Evolutionary conservation across 495 filamentous ascomycete genomes (phyloP), one percentile per base, ranked within the genome.

Genomic region (Pyrenopolyporus hunteri): DNA sequence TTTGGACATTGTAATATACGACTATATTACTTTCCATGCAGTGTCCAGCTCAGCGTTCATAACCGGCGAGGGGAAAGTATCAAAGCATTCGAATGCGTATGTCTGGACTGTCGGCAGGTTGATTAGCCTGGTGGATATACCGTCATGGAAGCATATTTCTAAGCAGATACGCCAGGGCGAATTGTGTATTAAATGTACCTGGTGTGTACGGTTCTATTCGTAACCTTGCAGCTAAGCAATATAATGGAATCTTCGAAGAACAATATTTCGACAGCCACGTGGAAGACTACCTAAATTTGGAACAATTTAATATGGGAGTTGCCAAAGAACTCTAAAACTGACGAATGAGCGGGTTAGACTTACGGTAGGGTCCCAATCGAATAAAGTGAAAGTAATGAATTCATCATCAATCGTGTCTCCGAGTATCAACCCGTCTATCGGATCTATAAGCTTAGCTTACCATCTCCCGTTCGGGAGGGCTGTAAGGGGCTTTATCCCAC

Each of bases 201-300:
- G n/a, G n/a, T n/a, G n/a, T n/a, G n/a, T n/a, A n/a, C n/a, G n/a
- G 29, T 44, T 45, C 50, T 26, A 33, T 40, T 49, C 43, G 10
- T 9, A 31, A 33, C n/a, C 46, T 35, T 53, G 39, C 33, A 64
- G 19, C 7, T 48, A 17, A 23, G 25, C 7, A 37, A 50, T 56
- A 45, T 20, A 45, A 8, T 7, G 11, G 10, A 10, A 40, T 48
- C 53, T 48, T 35, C 37, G 39, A 9, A 28, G 8, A 28, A 14
- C 29, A 23, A 33, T 35, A 48, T 14, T 49, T 43, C 42, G 35
- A 26, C 22, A 52, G 39, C 49, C 60, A 64, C 60, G 60, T 64
- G 54, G 60, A 43, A 58, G 42, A 8, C 42, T n/a, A n/a, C n/a
- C n/a, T 64, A 54, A 35, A 58, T 54, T 58, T 54, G 42, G 48